These are phyloP conservation scores for Puccinia hordei DNA, from an alignment of 1,284 basidiomycete species.

Conservation along the genomic window DNA sequence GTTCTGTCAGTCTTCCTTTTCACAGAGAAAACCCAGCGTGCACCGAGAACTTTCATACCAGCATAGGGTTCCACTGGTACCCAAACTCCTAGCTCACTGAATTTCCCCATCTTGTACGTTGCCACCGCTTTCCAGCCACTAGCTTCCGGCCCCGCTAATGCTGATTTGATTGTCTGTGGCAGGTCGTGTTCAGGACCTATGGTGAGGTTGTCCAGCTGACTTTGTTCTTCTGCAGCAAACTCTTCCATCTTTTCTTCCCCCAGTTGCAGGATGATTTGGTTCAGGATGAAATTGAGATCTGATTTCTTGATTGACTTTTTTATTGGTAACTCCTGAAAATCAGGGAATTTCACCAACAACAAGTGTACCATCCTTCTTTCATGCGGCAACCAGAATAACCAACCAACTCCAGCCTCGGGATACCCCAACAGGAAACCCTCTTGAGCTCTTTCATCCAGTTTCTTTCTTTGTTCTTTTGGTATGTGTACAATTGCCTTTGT, in stretches of 20 bases:
- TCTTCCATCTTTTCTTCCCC: background rate
- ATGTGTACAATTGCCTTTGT: background rate
- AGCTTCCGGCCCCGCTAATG: too few relatives aligned
- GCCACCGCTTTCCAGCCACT: too few relatives aligned
- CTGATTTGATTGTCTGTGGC: too few relatives aligned
- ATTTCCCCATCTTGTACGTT: too few relatives aligned
- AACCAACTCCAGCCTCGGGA: background rate
- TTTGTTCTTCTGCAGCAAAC: background rate
- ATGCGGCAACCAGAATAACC: conserved; percentile 15
- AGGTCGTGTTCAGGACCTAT: background rate
- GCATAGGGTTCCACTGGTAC: background rate
- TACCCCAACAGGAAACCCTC: background rate
- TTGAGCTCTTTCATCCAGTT: too few relatives aligned
- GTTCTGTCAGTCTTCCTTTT: too few relatives aligned
- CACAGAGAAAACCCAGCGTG: conserved; percentile 9
- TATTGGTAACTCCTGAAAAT: background rate
- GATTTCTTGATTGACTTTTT: background rate
- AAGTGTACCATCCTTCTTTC: background rate
- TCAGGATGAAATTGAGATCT: background rate
- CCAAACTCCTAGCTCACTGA: background rate
- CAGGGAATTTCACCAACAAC: background rate
- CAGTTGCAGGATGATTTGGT: background rate
- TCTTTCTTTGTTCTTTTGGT: background rate
- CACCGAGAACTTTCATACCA: background rate
- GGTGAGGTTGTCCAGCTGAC: background rate